Conservation (phyloP, 2,329 filamentous ascomycete genomes). For the Ophiocordyceps australis region DNA sequence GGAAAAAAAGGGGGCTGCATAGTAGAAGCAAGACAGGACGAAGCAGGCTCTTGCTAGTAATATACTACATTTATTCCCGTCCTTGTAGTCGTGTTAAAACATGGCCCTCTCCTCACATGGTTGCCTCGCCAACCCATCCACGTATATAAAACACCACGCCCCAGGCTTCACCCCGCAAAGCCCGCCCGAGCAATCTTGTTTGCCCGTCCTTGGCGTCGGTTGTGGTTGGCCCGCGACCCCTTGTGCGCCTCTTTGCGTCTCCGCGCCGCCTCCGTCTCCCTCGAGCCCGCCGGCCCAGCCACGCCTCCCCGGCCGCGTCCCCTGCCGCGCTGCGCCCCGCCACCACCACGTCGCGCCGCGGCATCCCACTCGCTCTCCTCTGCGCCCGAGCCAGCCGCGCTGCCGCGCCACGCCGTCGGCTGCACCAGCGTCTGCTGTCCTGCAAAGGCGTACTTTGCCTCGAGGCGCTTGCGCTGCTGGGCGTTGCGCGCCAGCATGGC, state of each 20-base stretch:
- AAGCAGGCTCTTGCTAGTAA: no score
- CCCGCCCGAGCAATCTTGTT: slow-evolving; percentile 43
- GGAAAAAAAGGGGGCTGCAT: no score
- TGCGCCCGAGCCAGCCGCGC: slow-evolving; percentile 31
- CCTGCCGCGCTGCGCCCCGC: slow-evolving; percentile 22
- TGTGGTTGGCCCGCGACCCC: slow-evolving; percentile 69
- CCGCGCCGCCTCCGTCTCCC: slow-evolving; percentile 52
- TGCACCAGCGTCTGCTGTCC: slow-evolving; percentile 48
- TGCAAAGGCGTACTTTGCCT: slow-evolving; percentile 49
- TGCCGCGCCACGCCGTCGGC: slow-evolving; percentile 45
- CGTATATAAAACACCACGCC: no score
- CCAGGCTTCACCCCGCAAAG: slow-evolving; percentile 13
- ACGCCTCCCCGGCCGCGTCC: slow-evolving; percentile 38
- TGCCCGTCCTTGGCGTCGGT: slow-evolving; percentile 52
- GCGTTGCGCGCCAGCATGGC: slow-evolving; percentile 67
- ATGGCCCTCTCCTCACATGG: no score
- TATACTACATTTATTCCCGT: no score
- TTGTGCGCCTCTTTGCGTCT: slow-evolving; percentile 71
- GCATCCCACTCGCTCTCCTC: slow-evolving; percentile 35
- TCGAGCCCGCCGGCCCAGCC: slow-evolving; percentile 47
- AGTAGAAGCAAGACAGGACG: no score
- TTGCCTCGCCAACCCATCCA: no score
- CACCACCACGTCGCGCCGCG: slow-evolving; percentile 11
- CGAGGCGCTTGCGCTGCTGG: slow-evolving; percentile 47
- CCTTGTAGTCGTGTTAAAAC: no score